Conservation (phyloP, 106 monocot genomes). For the Agapanthus africanus region DNA sequence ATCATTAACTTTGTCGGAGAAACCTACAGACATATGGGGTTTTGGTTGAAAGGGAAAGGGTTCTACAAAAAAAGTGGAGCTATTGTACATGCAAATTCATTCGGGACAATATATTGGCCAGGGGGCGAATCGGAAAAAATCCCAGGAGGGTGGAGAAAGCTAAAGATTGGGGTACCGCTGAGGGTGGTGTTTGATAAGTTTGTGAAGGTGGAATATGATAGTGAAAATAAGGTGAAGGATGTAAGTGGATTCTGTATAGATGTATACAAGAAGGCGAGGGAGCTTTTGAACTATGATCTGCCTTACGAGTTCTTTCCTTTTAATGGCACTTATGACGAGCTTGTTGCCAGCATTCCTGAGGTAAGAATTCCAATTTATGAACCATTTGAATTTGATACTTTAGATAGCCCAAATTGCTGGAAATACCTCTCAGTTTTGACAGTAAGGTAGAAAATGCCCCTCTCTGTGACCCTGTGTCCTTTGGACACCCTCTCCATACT, state of each 20-base stretch:
- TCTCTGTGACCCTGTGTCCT: no score
- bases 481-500: no score
- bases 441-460: no score
- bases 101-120: conserved; percentile 1
- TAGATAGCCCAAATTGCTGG: no score
- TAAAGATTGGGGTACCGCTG: neutral
- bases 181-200: neutral
- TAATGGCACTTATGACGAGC: conserved; percentile 14
- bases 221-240: neutral
- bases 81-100: neutral
- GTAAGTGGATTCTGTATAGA: conserved; percentile 25
- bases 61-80: neutral
- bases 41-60: neutral
- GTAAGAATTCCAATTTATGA: no score
- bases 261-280: neutral
- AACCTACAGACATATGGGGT: neutral
- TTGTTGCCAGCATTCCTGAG: conserved; percentile 8
- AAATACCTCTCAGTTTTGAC: no score
- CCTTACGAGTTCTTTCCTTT: conserved; percentile 5
- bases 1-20: neutral
- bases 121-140: neutral
- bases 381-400: no score
- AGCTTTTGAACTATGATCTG: conserved; percentile 14
- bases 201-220: conserved; percentile 4
- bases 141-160: conserved; percentile 2